Conservation (phyloP, 2,329 filamentous ascomycete genomes). For the Westerdykella sp. region DNA sequence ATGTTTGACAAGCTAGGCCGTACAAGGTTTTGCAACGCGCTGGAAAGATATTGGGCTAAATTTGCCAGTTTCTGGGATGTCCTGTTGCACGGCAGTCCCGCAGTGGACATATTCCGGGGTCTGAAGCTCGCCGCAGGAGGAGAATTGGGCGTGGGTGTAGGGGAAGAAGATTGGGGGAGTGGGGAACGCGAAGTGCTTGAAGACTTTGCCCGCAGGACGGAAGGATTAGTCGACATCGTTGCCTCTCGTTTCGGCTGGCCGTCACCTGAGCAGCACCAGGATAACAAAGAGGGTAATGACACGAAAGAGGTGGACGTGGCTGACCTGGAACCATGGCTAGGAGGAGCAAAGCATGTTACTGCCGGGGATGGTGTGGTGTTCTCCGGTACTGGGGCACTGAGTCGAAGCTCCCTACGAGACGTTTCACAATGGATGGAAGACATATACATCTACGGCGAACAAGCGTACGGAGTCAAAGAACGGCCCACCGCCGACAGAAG, state of each 20-base stretch:
- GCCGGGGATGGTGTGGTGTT: constrained; percentile 82
- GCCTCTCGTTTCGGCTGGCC: constrained; percentile 76
- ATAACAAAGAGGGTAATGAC: constrained; percentile 12
- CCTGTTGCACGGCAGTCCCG: constrained; percentile 82
- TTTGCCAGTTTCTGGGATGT: constrained; percentile 73
- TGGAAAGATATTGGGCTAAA: constrained; percentile 76
- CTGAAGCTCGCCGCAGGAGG: constrained; percentile 86
- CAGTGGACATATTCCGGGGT: constrained; percentile 69
- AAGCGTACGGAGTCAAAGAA: constrained; percentile 78
- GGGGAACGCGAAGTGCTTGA: constrained; percentile 90
- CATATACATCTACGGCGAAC: constrained; percentile 74
- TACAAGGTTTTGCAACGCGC: constrained; percentile 61
- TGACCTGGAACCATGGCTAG: constrained; percentile 61
- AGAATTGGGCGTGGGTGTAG: constrained; percentile 87
- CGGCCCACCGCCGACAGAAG: constrained; percentile 64
- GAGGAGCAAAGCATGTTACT: constrained; percentile 59
- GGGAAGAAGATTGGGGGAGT: constrained; percentile 91
- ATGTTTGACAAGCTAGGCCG: constrained; percentile 62
- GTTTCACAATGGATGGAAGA: constrained; percentile 84
- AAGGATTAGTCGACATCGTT: constrained; percentile 80
- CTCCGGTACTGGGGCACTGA: constrained; percentile 68
- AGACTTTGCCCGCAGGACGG: constrained; percentile 70
- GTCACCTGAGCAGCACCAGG: constrained; percentile 24
- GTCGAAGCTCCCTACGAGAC: constrained; percentile 62
- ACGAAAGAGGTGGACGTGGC: constrained; percentile 10